A percentile compares a stretch with the other conserved stretches of the same genome.
These are phyloP conservation scores for Phytophthora pinifolia DNA, from an alignment of 352 stramenopile species.

Conservation along the genomic window DNA sequence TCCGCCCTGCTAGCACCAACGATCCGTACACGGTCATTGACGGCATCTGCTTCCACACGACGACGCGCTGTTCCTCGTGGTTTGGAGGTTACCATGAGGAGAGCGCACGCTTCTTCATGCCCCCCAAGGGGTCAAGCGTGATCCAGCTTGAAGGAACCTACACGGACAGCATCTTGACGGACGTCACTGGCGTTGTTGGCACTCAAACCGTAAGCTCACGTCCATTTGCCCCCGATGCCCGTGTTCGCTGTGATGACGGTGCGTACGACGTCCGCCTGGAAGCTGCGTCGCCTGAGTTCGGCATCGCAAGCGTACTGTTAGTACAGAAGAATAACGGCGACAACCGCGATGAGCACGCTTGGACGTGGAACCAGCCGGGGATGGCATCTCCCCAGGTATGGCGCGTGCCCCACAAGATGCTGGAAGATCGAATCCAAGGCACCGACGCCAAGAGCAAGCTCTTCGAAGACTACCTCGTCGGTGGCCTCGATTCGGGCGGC, in stretches of 20 bases:
- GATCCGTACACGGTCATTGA: conserved; percentile 28
- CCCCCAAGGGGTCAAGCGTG: conserved; percentile 33
- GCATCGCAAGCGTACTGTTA: conserved; percentile 48
- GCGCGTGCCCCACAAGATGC: conserved; percentile 45
- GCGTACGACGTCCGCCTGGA: conserved; percentile 49
- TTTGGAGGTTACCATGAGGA: conserved; percentile 41
- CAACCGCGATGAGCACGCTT: conserved; percentile 49
- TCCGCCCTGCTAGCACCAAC: conserved; percentile 11
- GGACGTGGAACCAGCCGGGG: conserved; percentile 39
- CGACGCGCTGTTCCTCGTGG: conserved; percentile 54
- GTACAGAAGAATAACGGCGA: conserved; percentile 52
- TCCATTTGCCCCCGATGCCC: conserved; percentile 30
- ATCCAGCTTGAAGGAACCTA: conserved; percentile 26
- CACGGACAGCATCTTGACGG: conserved; percentile 34
- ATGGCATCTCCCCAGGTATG: conserved; percentile 27
- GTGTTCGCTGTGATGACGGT: conserved; percentile 31
- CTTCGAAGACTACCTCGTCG: conserved; percentile 46
- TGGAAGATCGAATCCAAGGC: conserved; percentile 29
- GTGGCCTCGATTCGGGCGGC: conserved; percentile 51
- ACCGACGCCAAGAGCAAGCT: conserved; percentile 25
- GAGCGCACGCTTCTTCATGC: conserved; percentile 46
- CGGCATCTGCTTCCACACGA: conserved; percentile 69
- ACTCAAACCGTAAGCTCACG: not conserved
- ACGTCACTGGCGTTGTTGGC: conserved; percentile 38
- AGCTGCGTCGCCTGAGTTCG: conserved; percentile 32